These are phyloP conservation scores for Colletotrichum sp. DNA, from an alignment of 2,329 filamentous ascomycete genomes.

Conservation along the genomic window DNA sequence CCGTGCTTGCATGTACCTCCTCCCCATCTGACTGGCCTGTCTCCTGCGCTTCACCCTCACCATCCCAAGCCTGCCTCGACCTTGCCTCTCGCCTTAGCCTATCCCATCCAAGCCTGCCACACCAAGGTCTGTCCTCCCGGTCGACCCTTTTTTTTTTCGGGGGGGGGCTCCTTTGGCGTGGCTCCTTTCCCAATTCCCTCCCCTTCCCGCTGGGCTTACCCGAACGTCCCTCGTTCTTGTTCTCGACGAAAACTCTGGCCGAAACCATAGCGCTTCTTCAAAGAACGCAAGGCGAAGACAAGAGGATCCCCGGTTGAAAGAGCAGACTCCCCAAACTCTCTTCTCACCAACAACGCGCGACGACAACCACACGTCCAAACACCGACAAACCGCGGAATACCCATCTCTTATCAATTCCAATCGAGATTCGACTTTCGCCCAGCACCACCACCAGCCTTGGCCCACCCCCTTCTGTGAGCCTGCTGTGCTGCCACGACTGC, in stretches of 20 bases:
- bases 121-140: conserved; percentile 8
- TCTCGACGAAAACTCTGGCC: conserved; percentile 8
- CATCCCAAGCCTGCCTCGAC: conserved; percentile 4
- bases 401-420: conserved; percentile 9
- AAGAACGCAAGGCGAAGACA: background rate
- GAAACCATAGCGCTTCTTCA: background rate
- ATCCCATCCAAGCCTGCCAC: conserved; percentile 14
- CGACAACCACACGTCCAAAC: background rate
- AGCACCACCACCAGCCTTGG: conserved; percentile 4
- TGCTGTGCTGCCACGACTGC: conserved; percentile 1
- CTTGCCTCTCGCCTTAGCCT: conserved; percentile 13
- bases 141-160: conserved; percentile 18
- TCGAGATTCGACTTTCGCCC: conserved; percentile 1
- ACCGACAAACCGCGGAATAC: background rate
- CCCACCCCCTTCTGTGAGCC: conserved; percentile 11
- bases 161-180: conserved; percentile 8
- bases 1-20: conserved; percentile 10
- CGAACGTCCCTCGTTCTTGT: conserved; percentile 15
- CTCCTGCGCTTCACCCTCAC: background rate
- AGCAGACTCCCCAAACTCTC: background rate
- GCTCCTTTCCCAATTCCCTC: conserved; percentile 17
- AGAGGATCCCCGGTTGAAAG: background rate
- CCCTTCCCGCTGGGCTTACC: conserved; percentile 18
- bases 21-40: background rate
- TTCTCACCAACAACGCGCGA: background rate